Evolutionary conservation across 2,329 filamentous ascomycete species (phyloP).

Genomic region (Lasiodiplodia gonubiensis): DNA sequence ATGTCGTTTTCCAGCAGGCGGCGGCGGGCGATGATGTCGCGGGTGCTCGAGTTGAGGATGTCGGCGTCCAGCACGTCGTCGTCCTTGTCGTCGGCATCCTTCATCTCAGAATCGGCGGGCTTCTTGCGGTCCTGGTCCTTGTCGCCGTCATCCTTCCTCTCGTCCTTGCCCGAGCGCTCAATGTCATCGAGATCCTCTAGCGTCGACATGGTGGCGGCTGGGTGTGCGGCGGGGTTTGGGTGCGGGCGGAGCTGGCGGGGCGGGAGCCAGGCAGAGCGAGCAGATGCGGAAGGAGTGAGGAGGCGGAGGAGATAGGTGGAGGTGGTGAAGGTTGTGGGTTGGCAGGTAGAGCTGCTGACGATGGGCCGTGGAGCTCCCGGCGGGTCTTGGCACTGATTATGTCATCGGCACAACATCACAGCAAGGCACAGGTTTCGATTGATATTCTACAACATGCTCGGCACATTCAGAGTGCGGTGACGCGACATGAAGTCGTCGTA

Average conservation of each 20-base stretch:
- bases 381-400: constrained; percentile 25
- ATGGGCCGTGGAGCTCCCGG: constrained; percentile 25
- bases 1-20: constrained; percentile 96
- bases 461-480: constrained; percentile 22
- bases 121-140: constrained; percentile 62
- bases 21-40: constrained; percentile 90
- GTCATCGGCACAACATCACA: constrained; percentile 3
- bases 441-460: background rate
- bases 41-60: constrained; percentile 89
- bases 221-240: background rate
- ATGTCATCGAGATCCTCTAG: constrained; percentile 91
- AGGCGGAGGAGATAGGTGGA: background rate
- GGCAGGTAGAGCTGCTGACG: constrained; percentile 11
- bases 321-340: background rate
- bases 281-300: background rate
- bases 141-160: constrained; percentile 65
- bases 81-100: constrained; percentile 74
- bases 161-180: constrained; percentile 78
- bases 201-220: constrained; percentile 71
- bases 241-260: background rate
- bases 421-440: background rate
- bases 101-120: constrained; percentile 86
- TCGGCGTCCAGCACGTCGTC: constrained; percentile 90
- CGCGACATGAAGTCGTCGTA: constrained; percentile 33
- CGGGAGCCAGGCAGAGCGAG: background rate